These are phyloP conservation scores for Cryptococcus sp. DNA, from an alignment of 1,284 basidiomycete genomes.

Conservation along the genomic window DNA sequence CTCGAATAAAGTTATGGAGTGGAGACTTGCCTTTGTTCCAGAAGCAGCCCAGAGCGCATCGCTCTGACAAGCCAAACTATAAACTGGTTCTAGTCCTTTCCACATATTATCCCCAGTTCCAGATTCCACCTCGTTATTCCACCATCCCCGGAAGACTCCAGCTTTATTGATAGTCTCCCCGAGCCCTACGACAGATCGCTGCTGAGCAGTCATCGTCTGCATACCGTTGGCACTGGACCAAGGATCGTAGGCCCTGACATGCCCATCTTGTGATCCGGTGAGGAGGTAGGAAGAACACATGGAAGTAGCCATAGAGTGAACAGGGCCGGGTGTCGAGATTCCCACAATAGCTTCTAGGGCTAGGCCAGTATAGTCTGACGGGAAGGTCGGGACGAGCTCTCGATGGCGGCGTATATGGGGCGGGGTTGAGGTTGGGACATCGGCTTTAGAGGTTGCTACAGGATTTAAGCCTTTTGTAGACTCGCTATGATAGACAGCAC, in stretches of 20 bases:
- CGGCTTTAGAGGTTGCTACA: not conserved
- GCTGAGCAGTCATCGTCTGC: constrained; percentile 80
- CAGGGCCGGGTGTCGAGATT: constrained; percentile 80
- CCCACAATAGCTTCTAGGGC: constrained; percentile 91
- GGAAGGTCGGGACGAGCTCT: constrained; percentile 27
- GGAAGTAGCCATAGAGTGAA: constrained; percentile 77
- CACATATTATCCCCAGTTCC: constrained; percentile 34
- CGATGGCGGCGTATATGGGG: constrained; percentile 36
- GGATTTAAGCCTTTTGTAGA: constrained; percentile 8
- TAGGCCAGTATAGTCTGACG: constrained; percentile 53
- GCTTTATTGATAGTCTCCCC: constrained; percentile 90
- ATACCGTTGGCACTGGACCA: constrained; percentile 84
- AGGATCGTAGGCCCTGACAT: constrained; percentile 88
- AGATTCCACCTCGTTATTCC: constrained; percentile 55
- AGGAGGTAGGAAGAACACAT: constrained; percentile 84
- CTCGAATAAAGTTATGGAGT: constrained; percentile 2
- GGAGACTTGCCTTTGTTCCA: constrained; percentile 74
- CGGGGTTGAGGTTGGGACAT: constrained; percentile 19
- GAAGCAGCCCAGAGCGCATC: constrained; percentile 86
- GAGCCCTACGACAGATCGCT: constrained; percentile 79
- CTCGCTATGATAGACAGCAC: constrained; percentile 1
- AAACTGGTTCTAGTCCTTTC: constrained; percentile 59
- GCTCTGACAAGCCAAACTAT: constrained; percentile 80
- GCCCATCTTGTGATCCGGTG: constrained; percentile 89
- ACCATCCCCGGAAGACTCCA: constrained; percentile 83